A percentile compares a stretch with the other conserved stretches of the same genome.
phyloP scores from a whole-genome alignment of 2,329 filamentous ascomycete species.

The Leptographium lundbergii region DNA sequence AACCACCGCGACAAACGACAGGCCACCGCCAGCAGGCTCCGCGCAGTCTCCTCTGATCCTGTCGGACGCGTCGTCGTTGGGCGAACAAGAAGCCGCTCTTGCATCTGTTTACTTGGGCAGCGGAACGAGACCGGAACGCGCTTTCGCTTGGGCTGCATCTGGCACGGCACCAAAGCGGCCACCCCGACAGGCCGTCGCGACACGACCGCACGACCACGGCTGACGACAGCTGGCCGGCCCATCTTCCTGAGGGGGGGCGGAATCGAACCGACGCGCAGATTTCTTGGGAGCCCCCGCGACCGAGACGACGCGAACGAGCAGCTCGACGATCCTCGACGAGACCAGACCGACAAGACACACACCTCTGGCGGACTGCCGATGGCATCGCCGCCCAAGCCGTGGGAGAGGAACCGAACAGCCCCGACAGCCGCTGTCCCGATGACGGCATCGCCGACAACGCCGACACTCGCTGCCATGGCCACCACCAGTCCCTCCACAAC shows the following conservation, averaged over 20 bases:
- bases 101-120: not conserved
- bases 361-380: constrained; percentile 23
- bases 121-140: not conserved
- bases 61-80: not conserved
- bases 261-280: no score
- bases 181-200: no score
- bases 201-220: no score
- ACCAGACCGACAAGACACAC: not conserved
- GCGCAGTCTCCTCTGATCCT: not conserved
- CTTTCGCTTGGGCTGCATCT: not conserved
- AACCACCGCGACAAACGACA: not conserved
- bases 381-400: constrained; percentile 90
- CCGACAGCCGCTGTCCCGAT: constrained; percentile 15
- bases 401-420: constrained; percentile 67
- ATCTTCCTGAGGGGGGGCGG: no score
- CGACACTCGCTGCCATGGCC: constrained; percentile 22
- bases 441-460: constrained; percentile 28
- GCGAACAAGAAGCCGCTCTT: not conserved
- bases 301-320: no score
- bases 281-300: no score
- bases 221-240: no score
- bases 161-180: not conserved
- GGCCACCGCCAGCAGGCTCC: not conserved
- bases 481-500: constrained; percentile 24
- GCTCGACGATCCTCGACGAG: not conserved